Evolutionary conservation across 2,329 filamentous ascomycete genomes (phyloP).

Genomic region (Chrysoporthe puriensis): DNA sequence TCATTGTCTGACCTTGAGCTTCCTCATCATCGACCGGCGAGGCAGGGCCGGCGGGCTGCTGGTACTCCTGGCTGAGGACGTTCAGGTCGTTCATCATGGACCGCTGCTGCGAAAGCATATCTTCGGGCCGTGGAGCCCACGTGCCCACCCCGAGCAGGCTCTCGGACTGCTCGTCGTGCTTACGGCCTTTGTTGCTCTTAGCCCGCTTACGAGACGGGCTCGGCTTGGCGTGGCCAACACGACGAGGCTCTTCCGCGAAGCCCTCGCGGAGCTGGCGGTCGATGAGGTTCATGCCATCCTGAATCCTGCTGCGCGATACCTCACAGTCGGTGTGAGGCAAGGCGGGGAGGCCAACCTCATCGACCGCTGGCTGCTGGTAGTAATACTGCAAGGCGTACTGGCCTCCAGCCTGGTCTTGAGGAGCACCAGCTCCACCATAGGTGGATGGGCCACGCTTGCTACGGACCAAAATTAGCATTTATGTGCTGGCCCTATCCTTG

Average conservation of each 20-base stretch:
- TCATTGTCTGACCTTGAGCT: not conserved
- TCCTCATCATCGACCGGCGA: not conserved
- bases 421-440: not conserved
- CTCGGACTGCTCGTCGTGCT: not conserved
- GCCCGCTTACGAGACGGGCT: not conserved
- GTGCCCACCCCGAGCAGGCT: not conserved
- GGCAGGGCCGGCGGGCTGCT: not conserved
- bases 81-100: not conserved
- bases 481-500: too few relatives aligned
- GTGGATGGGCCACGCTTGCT: not conserved
- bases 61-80: not conserved
- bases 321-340: conserved; percentile 1
- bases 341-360: too few relatives aligned
- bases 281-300: not conserved
- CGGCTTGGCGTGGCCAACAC: not conserved
- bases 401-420: not conserved
- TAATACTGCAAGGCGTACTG: not conserved
- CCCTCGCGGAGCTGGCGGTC: not conserved
- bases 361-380: not conserved
- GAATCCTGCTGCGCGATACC: not conserved
- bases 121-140: not conserved
- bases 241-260: not conserved
- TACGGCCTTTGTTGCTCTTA: too few relatives aligned
- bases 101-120: not conserved
- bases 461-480: not conserved